Evolutionary conservation across 352 stramenopile genomes (phyloP), one percentile per base, ranked within the genome.

Genomic region (Phytophthora nicotianae): DNA sequence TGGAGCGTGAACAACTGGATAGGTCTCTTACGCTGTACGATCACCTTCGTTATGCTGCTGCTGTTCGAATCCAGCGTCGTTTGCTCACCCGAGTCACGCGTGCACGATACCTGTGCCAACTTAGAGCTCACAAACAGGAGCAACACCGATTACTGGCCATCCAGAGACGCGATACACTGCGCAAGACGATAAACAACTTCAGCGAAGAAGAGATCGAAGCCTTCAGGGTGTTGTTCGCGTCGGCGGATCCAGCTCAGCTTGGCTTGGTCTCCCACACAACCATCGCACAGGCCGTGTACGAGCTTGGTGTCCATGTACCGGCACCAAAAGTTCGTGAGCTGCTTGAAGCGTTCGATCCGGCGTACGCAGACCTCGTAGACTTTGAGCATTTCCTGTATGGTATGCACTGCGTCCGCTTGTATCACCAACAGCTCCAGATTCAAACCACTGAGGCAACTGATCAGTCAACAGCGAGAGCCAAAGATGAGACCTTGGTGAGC

Each of bases 371-470:
- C 21, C 75, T 93, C 1, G 83, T 93, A 8, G 84, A 93, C 65
- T 86, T 91, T 48, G 84, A 93, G 43, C 83, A 93, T 56, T 93
- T 91, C 60, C 40, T 93, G 8, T 93, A 89, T 47, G 84, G 79
- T 55, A 93, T 93, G 84, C 81, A 90, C 58, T 88, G 82, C 50
- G 81, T 88, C 20, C 81, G 84, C 1, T 41, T 76, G 26, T 65
- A 89, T 40, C 84, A 93, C 42, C 84, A 93, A 37, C 62, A 82
- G 4, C 72, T 86, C 40, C 76, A 93, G 32, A 50, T 49, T 1
- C 43, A 53, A 47, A 23, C 17, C 5, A 40, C 48, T 14, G 45
- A 60, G 9, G 33, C n/a, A 19, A 3, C 23, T n/a, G 48, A 60
- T 0, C 62, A 62, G 9, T 16, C 37, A 6, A 3, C 29, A 5